phyloP scores from a whole-genome alignment of 352 stramenopile genomes.

The Phytophthora pini region DNA sequence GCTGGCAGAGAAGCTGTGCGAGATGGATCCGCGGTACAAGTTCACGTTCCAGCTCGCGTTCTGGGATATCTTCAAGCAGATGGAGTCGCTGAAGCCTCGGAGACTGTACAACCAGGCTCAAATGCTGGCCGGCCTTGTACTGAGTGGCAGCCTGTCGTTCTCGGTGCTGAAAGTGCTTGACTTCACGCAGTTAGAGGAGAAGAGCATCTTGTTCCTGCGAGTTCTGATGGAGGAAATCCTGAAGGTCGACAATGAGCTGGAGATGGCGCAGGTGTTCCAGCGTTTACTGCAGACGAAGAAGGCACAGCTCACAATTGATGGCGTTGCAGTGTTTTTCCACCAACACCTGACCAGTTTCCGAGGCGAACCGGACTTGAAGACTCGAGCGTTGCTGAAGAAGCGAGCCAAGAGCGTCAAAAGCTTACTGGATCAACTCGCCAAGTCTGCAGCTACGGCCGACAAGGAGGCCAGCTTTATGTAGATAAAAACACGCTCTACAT shows the following conservation, averaged over 20 bases:
- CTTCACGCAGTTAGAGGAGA: conserved; percentile 90
- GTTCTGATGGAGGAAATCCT: conserved; percentile 81
- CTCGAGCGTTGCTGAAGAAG: conserved; percentile 58
- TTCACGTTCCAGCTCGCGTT: conserved; percentile 97
- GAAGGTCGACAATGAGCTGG: conserved; percentile 66
- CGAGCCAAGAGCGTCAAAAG: conserved; percentile 72
- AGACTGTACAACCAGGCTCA: conserved; percentile 92
- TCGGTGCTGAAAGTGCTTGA: conserved; percentile 93
- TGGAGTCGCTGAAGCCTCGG: conserved; percentile 78
- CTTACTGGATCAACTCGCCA: conserved; percentile 72
- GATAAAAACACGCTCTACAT: conserved; percentile 5
- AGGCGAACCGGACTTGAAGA: conserved; percentile 45
- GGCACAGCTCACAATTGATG: conserved; percentile 78
- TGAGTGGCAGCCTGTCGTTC: conserved; percentile 68
- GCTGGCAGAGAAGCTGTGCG: conserved; percentile 93
- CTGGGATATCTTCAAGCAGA: conserved; percentile 97
- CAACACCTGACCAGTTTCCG: conserved; percentile 77
- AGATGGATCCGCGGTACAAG: conserved; percentile 95
- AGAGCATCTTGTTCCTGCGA: conserved; percentile 90
- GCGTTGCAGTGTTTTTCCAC: conserved; percentile 81
- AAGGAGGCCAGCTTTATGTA: conserved; percentile 64
- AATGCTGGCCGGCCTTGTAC: conserved; percentile 83
- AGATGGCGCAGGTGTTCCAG: conserved; percentile 79
- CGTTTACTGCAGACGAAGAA: conserved; percentile 83
- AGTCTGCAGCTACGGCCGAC: conserved; percentile 55